phyloP scores from a whole-genome alignment of 2,329 filamentous ascomycete genomes.

The Corinectria fuckeliana region DNA sequence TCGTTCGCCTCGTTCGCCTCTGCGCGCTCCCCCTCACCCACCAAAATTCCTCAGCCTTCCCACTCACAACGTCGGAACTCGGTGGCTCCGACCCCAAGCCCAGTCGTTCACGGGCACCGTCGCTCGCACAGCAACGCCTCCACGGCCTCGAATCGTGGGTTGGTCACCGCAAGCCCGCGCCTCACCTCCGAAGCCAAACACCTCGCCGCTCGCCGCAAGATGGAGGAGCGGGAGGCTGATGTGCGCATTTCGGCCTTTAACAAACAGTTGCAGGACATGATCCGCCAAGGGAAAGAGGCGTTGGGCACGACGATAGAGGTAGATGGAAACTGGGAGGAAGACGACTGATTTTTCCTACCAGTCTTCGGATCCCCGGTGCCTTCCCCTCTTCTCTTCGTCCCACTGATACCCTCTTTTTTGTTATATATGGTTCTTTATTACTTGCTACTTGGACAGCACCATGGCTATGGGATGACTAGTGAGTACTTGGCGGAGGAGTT shows the following conservation, averaged over 20 bases:
- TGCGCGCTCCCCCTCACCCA: constrained; percentile 47
- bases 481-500: constrained; percentile 8
- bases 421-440: constrained; percentile 5
- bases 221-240: constrained; percentile 80
- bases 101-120: constrained; percentile 41
- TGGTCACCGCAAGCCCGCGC: constrained; percentile 52
- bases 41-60: constrained; percentile 49
- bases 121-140: constrained; percentile 55
- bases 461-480: not conserved
- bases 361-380: not conserved
- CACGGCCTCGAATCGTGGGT: constrained; percentile 44
- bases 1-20: constrained; percentile 38
- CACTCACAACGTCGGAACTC: constrained; percentile 17
- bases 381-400: not conserved
- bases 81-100: constrained; percentile 25
- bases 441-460: constrained; percentile 1
- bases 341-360: constrained; percentile 34
- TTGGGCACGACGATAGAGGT: constrained; percentile 77
- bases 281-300: constrained; percentile 85
- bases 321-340: constrained; percentile 51
- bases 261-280: constrained; percentile 81
- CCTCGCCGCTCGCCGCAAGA: constrained; percentile 73
- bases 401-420: constrained; percentile 17
- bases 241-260: constrained; percentile 82
- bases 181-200: constrained; percentile 72